Base-by-base conservation (phyloP, 495 filamentous ascomycete genomes). In the Wilcoxina mikolae region DNA sequence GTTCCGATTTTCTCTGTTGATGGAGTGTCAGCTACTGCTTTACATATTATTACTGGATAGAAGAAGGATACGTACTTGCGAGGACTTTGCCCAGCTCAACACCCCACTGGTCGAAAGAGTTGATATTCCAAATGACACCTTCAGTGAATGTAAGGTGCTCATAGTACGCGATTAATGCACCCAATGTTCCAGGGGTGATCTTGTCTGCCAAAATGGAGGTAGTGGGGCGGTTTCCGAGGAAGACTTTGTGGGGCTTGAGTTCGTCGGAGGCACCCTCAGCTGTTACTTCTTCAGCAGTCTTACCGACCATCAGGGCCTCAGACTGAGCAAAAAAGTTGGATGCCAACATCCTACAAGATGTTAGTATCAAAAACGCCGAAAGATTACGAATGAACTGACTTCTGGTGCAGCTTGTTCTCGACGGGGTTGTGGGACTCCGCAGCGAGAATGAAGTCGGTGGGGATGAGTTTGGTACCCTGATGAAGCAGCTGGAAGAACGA, bases 401-500 rank as follows among this genome's bases (percentile, higher is more conserved):
- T 93, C 70, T 98, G 91, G 76, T 96, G 91, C 66, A 87, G 81
- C 75, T 89, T 87, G 70, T 78, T 74, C 65, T 85, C 81, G 49
- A 94, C 78, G 45, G 93, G 91, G 77, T 98, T 98, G 78, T 98
- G 91, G 49, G 84, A 89, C 73, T 95, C 80, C 48, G 82, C 87
- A 28, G 91, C 90, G 64, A 98, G 75, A 74, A 98, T 85, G 77
- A 98, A 98, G 73, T 98, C 91, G 57, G 88, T 82, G 10, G 91
- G 91, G 66, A 98, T 96, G 58, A 98, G 81, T 78, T 96, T 96
- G 60, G 93, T 96, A 60, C 91, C 91, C 73, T 98, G 91, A 75
- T 98, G 91, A 35, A 98, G 78, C 48, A 98, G 81, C 76, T 98
- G 91, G 81, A 90, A 98, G 81, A 98, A 98, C 54, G 91, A 96